phyloP scores from a whole-genome alignment of 73 alveolate species.

The Paramecium pentaurelia region DNA sequence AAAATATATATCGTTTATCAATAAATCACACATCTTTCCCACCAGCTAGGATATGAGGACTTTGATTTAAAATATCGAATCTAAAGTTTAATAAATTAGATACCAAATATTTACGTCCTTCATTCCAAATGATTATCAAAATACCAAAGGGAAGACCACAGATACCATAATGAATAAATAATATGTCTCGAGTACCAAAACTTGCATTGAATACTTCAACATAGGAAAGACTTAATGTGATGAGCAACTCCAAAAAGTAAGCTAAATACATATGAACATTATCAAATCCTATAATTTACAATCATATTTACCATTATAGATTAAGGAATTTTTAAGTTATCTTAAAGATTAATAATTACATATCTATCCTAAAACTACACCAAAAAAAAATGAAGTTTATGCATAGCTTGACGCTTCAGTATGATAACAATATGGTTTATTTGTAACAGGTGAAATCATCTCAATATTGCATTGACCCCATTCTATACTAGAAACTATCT shows the following conservation, averaged over 20 bases:
- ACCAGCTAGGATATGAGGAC: conserved; percentile 3
- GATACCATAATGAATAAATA: conserved; percentile 69
- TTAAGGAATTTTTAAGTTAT: conserved; percentile 71
- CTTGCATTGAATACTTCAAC: conserved; percentile 64
- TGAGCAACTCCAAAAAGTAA: conserved; percentile 63
- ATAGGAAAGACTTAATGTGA: conserved; percentile 59
- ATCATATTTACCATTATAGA: conserved; percentile 49
- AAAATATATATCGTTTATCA: background rate
- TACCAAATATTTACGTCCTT: conserved; percentile 70
- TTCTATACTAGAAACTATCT: background rate
- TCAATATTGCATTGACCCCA: conserved; percentile 64
- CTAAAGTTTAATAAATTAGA: background rate
- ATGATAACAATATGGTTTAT: conserved; percentile 73
- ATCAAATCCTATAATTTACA: background rate
- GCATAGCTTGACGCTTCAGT: conserved; percentile 94
- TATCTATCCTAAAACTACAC: conserved; percentile 82
- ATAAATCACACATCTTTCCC: conserved; percentile 28
- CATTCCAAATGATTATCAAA: conserved; percentile 69
- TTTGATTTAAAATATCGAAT: conserved; percentile 41
- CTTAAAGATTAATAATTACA: conserved; percentile 85
- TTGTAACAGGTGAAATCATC: conserved; percentile 50
- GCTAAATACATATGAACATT: conserved; percentile 66
- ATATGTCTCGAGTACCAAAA: conserved; percentile 75
- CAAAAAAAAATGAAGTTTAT: conserved; percentile 84
- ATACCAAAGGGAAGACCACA: conserved; percentile 75